A percentile compares a stretch with the other conserved stretches of the same genome.
Conservation (phyloP, 2,329 filamentous ascomycete genomes). For the Colletotrichum gloeosporioides region DNA sequence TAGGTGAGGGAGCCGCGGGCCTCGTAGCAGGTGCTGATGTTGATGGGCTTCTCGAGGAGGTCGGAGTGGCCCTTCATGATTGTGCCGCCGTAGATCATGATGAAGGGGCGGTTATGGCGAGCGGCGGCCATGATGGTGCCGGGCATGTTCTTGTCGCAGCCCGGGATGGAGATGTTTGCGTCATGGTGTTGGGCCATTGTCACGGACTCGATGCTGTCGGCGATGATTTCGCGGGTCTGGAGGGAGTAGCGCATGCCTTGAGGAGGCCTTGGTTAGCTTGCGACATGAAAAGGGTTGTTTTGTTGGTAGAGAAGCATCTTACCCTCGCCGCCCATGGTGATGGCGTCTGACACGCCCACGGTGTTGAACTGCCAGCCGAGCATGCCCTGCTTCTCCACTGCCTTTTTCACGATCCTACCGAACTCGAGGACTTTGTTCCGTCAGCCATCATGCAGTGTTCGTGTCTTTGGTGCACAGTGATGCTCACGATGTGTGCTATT, state of each 20-base stretch:
- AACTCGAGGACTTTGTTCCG: conserved; percentile 74
- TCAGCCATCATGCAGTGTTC: background rate
- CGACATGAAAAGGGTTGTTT: background rate
- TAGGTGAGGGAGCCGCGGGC: conserved; percentile 84
- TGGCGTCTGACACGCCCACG: conserved; percentile 86
- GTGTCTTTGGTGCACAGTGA: background rate
- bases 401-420: conserved; percentile 84
- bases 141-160: conserved; percentile 98
- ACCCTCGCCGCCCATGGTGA: conserved; percentile 96
- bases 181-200: conserved; percentile 93
- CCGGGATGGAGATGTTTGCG: conserved; percentile 90
- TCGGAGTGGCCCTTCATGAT: conserved; percentile 87
- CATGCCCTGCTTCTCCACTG: conserved; percentile 83
- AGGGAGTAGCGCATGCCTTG: conserved; percentile 92
- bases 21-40: conserved; percentile 89
- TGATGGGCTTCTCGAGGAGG: conserved; percentile 79
- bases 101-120: conserved; percentile 86
- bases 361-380: conserved; percentile 95
- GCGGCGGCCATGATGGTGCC: conserved; percentile 90
- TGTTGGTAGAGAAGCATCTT: background rate
- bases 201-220: conserved; percentile 91
- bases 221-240: conserved; percentile 89
- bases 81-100: conserved; percentile 95
- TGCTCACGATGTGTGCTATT: conserved; percentile 46
- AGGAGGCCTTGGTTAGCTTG: background rate